Base-by-base conservation (phyloP, 1,284 basidiomycete species). In the Apiotrichum montevideense region DNA sequence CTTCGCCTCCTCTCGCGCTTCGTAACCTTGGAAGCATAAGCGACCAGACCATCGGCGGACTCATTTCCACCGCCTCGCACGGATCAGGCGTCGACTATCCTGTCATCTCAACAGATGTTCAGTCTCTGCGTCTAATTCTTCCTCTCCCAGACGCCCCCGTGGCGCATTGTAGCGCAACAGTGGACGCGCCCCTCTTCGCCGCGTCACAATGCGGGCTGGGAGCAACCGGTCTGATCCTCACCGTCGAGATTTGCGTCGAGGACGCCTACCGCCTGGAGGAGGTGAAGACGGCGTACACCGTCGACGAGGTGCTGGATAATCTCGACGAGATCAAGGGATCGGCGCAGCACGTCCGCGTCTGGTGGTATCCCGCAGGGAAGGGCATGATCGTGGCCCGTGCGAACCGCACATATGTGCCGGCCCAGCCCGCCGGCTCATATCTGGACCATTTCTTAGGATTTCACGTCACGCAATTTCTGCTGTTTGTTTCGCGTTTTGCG, bases 11-110 rank as follows among this genome's bases (percentile, higher is more conserved):
- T 1, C 82, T 97, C 29, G 92, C 93, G 46, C 86, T 98, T 83
- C 85, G 84, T 69, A 96, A 92, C 74, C 82, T 98, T 61, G 96
- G 96, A 43, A 95, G 92, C 43, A 98, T 98, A 71, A 95, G 91
- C 42, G 92, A 97, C 75, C 95, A 98, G 76, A 93, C 93, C 3
- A 82, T 98, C 62, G 94, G 84, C n/a, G 95, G 95, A 37, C 84
- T 94, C 63, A 83, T 98, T 69, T 87, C 92, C 9, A 98, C 96
- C 45, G 92, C 92, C 3, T 94, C 94, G 0, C 95, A 98, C 78
- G 95, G 95, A 51, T 87, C 88, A 3, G 95, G 96, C 37, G 80
- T 89, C 61, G 69, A 78, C 44, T 94, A 85, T 75, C 85, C 86
- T 55, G 88, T 92, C 63, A 82, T 98, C 57, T 92, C 90, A 4